A percentile compares a stretch with the other conserved stretches of the same genome.
Evolutionary conservation across 2,329 filamentous ascomycete species (phyloP).

Genomic region (Hypoxylon sp.): DNA sequence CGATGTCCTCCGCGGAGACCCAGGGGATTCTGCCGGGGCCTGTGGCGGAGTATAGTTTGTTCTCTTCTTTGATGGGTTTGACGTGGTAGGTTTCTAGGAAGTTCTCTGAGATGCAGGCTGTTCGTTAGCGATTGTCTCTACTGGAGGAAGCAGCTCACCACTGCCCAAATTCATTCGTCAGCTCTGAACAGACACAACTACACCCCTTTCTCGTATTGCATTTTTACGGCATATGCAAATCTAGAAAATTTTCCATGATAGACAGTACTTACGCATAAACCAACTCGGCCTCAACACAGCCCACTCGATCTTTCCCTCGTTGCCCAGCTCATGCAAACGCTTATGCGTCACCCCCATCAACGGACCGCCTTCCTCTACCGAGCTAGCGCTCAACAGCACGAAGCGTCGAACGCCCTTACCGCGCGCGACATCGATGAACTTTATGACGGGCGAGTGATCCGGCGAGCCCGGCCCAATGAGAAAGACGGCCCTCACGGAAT

Average conservation of each 20-base stretch:
- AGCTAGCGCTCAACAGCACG: constrained; percentile 59
- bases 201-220: background rate
- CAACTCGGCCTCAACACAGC: constrained; percentile 61
- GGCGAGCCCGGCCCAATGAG: constrained; percentile 56
- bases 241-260: background rate
- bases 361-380: constrained; percentile 54
- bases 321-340: constrained; percentile 56
- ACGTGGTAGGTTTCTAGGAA: constrained; percentile 53
- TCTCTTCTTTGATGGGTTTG: constrained; percentile 55
- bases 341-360: constrained; percentile 55
- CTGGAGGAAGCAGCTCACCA: too few relatives aligned
- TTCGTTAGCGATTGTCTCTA: background rate
- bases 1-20: constrained; percentile 62
- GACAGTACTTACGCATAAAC: constrained; percentile 59
- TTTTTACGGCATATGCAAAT: background rate
- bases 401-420: constrained; percentile 57
- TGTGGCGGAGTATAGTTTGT: constrained; percentile 59
- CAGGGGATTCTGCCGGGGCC: constrained; percentile 61
- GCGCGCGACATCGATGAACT: constrained; percentile 59
- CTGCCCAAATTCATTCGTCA: too few relatives aligned
- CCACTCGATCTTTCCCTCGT: constrained; percentile 56
- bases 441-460: constrained; percentile 54
- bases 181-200: background rate
- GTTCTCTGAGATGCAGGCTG: constrained; percentile 57
- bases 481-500: constrained; percentile 57